Evolutionary conservation across 129 eudicot species (phyloP).

Genomic region (Ambrosia artemisiifolia): DNA sequence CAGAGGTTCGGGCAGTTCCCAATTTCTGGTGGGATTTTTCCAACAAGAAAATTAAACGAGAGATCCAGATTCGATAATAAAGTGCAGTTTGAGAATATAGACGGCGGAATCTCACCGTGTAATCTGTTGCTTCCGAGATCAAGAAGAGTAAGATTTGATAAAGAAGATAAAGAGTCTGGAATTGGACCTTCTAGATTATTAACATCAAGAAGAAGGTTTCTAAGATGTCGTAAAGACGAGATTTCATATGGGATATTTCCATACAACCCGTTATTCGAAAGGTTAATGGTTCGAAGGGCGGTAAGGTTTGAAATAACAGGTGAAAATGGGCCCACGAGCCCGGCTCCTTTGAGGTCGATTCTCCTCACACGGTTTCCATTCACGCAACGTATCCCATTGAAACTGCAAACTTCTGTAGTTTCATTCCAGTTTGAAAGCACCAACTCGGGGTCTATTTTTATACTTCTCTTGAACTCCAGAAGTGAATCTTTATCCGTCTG

Average conservation of each 20-base stretch:
- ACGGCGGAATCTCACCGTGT: conserved; percentile 41
- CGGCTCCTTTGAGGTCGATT: conserved; percentile 23
- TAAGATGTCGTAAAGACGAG: conserved; percentile 40
- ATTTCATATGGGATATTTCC: conserved; percentile 46
- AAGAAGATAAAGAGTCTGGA: conserved; percentile 39
- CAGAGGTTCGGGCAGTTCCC: conserved; percentile 42
- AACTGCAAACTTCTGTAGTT: conserved; percentile 47
- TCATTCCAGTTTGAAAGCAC: conserved; percentile 60
- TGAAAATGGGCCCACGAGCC: conserved; percentile 43
- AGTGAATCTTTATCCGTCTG: conserved; percentile 44
- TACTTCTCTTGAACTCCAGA: conserved; percentile 45
- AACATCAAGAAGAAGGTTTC: conserved; percentile 32
- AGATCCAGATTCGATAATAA: conserved; percentile 44
- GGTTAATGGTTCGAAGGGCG: conserved; percentile 29
- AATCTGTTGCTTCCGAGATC: conserved; percentile 33
- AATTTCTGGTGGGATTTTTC: conserved; percentile 51
- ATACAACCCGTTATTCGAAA: conserved; percentile 28
- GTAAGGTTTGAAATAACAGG: conserved; percentile 50
- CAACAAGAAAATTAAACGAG: conserved; percentile 32
- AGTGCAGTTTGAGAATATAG: conserved; percentile 60
- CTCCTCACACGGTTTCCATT: conserved; percentile 33
- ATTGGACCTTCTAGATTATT: conserved; percentile 42
- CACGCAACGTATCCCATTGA: conserved; percentile 44
- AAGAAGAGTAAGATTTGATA: conserved; percentile 38
- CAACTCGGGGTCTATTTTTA: conserved; percentile 39